Evolutionary conservation across 257 asterid genomes (phyloP), one percentile per base, ranked within the genome.

Genomic region (Penstemon barbatus): DNA sequence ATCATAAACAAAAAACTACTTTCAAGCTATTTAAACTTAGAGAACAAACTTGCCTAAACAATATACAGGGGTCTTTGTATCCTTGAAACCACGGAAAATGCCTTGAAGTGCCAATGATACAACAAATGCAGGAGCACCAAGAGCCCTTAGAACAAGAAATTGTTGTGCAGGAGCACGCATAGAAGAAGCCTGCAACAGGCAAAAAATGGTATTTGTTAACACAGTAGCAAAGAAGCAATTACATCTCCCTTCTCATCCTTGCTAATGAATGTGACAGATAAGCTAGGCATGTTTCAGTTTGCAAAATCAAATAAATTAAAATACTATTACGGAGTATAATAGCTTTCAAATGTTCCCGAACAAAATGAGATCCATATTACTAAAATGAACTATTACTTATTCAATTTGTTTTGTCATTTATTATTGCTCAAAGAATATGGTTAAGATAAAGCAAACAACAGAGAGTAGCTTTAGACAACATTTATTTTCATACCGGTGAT

Each of bases 91-190:
- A 41, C 99, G 95, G 73, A 90, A 93, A 84, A 93, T 77, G 75
- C 99, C 99, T 84, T 88, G 99, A 74, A 93, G 90, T 62, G 99
- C 96, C 90, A 93, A 84, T 57, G 97, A 90, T 74, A 84, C 92
- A 73, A 93, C 99, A 87, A 79, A 84, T 51, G 99, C 97, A 74
- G 99, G 99, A 78, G 97, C 95, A 58, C 97, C 97, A 74, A 93
- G 68, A 72, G 99, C 95, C 84, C 99, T 84, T 62, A 93, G 76
- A 70, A 81, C 67, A 74, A 93, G 96, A 83, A 84, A 93, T 61
- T 66, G 79, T 73, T 80, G 87, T 70, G 97, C 96, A 71, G 90
- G 93, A 71, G 74, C 86, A 72, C 81, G 86, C 99, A 90, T 90
- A 42, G 90, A 67, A 61, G 95, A 86, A 71, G 77, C 85, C 99